Evolutionary conservation across 2,329 filamentous ascomycete genomes (phyloP), one percentile per base, ranked within the genome.

Genomic region (Allantophomopsis cytisporea): DNA sequence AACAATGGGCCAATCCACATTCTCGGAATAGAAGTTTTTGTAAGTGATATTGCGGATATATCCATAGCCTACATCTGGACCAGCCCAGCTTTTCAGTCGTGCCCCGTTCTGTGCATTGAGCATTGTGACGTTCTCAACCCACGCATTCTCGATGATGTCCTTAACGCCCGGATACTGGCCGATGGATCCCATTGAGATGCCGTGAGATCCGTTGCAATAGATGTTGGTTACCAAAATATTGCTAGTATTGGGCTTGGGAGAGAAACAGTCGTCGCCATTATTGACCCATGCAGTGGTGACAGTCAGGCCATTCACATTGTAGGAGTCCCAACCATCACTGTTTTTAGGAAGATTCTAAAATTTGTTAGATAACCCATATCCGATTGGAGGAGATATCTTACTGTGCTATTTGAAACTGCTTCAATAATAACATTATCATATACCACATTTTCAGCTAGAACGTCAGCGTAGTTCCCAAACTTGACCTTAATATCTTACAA

Each of bases 1-100:
- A 30, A 74, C 70, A 16, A 75, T 62, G 0, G 70, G 64, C 43
- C 66, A 64, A 45, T 77, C 73, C 15, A 71, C 74, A 45, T 73
- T 71, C 15, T 69, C 70, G 32, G 73, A 63, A 54, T 65, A 69
- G 47, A 78, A 69, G 54, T 76, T 71, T 53, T 71, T 64, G 56
- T 75, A 79, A 2, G 74, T 78, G 36, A 78, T 62, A 50, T 78
- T 79, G 47, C 70, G 64, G 45, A 78, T 71, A 40, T 68, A 75
- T 7, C 74, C 74, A 42, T 74, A 75, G 2, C 74, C 74, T 1
- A 69, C 67, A 35, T 66, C 57, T 2, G 62, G 57, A 0, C 74
- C 73, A 0, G 73, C 74, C 73, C 74, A 78, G 2, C 66, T 64
- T 58, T 79, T 79, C 35, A 79, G 63, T 4, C 73, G 65, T 1